A percentile compares a stretch with the other conserved stretches of the same genome.
Evolutionary conservation across 495 filamentous ascomycete genomes (phyloP).

Genomic region (Hamigera avellanea): DNA sequence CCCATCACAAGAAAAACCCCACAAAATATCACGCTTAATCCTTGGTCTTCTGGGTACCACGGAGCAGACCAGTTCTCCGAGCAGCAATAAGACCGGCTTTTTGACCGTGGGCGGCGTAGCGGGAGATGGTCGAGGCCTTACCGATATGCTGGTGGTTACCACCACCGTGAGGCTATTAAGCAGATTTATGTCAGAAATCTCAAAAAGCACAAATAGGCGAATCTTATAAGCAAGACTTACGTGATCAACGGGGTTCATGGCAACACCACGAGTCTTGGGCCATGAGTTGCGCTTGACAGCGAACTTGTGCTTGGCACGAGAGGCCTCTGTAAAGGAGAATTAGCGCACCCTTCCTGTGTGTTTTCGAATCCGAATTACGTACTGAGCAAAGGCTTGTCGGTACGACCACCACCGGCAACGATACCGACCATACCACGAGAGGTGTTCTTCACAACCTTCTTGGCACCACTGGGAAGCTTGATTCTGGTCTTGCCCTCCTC

Average conservation of each 20-base stretch:
- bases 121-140: conserved; percentile 98
- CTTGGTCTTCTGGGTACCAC: conserved; percentile 99
- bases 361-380: conserved; percentile 18
- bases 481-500: conserved; percentile 98
- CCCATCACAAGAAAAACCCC: conserved; percentile 39
- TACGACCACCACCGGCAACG: conserved; percentile 96
- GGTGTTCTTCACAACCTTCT: conserved; percentile 92
- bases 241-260: conserved; percentile 99
- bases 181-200: conserved; percentile 19
- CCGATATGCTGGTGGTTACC: conserved; percentile 99
- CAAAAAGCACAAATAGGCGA: background rate
- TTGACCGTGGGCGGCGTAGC: conserved; percentile 95
- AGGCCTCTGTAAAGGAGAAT: conserved; percentile 56
- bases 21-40: conserved; percentile 42
- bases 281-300: conserved; percentile 99
- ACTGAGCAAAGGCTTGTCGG: conserved; percentile 97
- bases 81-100: conserved; percentile 99
- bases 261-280: conserved; percentile 99
- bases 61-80: conserved; percentile 94
- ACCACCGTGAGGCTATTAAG: conserved; percentile 84
- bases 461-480: conserved; percentile 97
- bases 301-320: conserved; percentile 98
- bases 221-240: no score
- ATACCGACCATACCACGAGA: conserved; percentile 98
- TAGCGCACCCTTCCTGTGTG: conserved; percentile 1